phyloP scores from a whole-genome alignment of 495 filamentous ascomycete species.

The Clavariopsis aquatica region DNA sequence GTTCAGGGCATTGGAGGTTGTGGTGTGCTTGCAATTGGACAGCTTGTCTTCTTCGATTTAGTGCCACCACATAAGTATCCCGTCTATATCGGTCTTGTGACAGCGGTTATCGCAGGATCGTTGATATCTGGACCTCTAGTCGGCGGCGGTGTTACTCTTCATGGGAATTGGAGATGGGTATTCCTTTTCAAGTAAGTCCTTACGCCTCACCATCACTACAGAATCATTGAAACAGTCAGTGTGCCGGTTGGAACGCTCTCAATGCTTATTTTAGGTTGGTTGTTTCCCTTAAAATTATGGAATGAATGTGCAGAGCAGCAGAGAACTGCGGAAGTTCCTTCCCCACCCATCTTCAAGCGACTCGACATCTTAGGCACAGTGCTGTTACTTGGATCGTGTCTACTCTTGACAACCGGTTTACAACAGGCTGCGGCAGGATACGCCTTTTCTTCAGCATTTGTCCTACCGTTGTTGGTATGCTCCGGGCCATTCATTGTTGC shows the following conservation, averaged over 20 bases:
- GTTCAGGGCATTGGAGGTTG: constrained; percentile 6
- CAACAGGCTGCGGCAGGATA: constrained; percentile 21
- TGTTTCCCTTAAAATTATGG: not conserved
- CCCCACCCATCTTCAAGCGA: not conserved
- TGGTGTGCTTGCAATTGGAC: not conserved
- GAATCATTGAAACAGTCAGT: not conserved
- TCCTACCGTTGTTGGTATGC: constrained; percentile 9
- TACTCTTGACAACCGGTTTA: constrained; percentile 19
- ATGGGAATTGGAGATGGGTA: constrained; percentile 49
- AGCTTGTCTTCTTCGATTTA: constrained; percentile 43
- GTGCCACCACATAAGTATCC: constrained; percentile 44
- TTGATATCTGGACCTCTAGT: constrained; percentile 52
- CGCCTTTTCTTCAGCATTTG: constrained; percentile 9
- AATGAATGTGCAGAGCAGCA: not conserved
- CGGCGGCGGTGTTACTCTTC: constrained; percentile 45
- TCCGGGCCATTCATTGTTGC: not conserved
- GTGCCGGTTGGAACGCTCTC: not conserved
- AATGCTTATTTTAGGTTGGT: not conserved
- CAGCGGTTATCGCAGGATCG: constrained; percentile 42
- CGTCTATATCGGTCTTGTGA: constrained; percentile 44
- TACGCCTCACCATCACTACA: not conserved
- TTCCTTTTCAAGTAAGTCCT: constrained; percentile 14
- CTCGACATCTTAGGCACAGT: constrained; percentile 24
- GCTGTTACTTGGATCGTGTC: constrained; percentile 13
- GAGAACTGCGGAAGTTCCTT: not conserved